These are phyloP conservation scores for Dovyalis caffra DNA, from an alignment of 345 rosid genomes.

Conservation along the genomic window DNA sequence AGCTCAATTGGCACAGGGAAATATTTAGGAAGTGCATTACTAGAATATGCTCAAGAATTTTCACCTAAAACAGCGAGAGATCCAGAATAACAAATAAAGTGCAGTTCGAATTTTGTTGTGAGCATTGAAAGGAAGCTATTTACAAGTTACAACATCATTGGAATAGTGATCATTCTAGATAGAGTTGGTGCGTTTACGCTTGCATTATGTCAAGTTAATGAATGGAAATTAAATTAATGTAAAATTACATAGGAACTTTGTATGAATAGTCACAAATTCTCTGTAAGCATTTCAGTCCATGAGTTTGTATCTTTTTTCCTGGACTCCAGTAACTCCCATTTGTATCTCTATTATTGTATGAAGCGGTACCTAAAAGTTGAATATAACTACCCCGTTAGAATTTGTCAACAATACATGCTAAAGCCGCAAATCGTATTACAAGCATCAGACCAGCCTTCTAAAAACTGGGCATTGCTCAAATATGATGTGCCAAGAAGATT, in stretches of 20 bases:
- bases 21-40: background rate
- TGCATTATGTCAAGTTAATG: slow-evolving; percentile 16
- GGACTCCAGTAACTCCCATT: slow-evolving; percentile 99
- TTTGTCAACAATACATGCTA: background rate
- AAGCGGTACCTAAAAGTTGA: slow-evolving; percentile 77
- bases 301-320: slow-evolving; percentile 97
- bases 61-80: background rate
- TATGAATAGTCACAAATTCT: background rate
- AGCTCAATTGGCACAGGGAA: background rate
- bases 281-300: slow-evolving; percentile 61
- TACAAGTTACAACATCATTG: background rate
- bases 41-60: background rate
- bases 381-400: background rate
- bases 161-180: background rate
- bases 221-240: slow-evolving; percentile 15
- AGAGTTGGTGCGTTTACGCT: background rate
- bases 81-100: background rate
- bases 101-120: background rate
- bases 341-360: slow-evolving; percentile 99
- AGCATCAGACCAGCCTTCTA: background rate
- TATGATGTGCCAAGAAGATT: background rate
- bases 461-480: background rate
- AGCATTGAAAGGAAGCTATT: background rate
- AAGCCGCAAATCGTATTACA: background rate
- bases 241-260: background rate